Evolutionary conservation across 768 basidiomycete genomes (phyloP).

Genomic region (Pleurotus ostreatus): DNA sequence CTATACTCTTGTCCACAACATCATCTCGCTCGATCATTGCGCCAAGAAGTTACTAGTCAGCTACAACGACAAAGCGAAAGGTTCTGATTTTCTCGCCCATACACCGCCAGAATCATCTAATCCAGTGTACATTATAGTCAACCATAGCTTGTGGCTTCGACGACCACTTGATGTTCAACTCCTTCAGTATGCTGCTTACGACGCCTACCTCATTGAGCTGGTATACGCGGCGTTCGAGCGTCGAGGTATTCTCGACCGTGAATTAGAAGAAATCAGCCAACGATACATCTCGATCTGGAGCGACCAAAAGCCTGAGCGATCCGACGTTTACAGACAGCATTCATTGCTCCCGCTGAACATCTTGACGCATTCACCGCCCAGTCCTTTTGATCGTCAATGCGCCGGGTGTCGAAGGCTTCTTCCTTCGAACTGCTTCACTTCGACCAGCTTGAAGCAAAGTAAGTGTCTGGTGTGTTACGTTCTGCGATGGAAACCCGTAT

Average conservation of each 20-base stretch:
- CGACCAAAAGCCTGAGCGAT: not conserved
- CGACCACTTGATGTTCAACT: not conserved
- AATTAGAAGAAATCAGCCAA: not conserved
- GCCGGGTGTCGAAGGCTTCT: no score
- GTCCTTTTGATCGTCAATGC: no score
- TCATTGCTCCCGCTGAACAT: slow-evolving; percentile 1
- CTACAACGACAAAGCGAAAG: not conserved
- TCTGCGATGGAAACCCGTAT: no score
- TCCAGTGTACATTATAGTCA: not conserved
- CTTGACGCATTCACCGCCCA: not conserved
- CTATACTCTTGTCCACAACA: not conserved
- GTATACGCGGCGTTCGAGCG: not conserved
- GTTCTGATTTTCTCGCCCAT: not conserved
- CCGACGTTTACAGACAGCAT: not conserved
- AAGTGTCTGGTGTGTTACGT: no score
- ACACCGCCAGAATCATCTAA: not conserved
- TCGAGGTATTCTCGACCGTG: not conserved
- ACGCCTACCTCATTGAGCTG: slow-evolving; percentile 1
- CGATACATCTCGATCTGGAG: not conserved
- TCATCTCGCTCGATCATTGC: not conserved
- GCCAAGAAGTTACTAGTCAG: not conserved
- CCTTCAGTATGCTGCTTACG: not conserved
- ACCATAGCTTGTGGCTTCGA: not conserved
- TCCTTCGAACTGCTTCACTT: no score
- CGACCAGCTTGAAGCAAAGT: no score